Percentiles rank a stretch among this genome's conserved stretches.
Evolutionary conservation across 768 basidiomycete genomes (phyloP).

Genomic region (Cytidiella melzeri): DNA sequence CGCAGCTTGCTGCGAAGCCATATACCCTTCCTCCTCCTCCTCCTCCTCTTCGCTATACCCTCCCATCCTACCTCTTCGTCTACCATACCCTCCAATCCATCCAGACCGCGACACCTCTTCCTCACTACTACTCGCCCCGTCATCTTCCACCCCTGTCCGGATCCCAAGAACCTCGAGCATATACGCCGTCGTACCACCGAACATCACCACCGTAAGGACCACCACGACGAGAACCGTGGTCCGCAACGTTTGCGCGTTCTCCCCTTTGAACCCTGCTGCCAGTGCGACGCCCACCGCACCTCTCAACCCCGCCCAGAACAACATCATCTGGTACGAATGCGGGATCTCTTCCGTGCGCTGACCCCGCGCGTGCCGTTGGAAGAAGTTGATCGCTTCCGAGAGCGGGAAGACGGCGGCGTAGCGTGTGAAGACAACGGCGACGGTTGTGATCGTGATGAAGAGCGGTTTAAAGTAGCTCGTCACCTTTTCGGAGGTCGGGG

Average conservation of each 20-base stretch:
- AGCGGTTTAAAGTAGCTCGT: constrained; percentile 89
- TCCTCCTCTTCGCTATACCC: constrained; percentile 38
- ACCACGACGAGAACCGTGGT: constrained; percentile 95
- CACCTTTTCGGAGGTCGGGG: constrained; percentile 71
- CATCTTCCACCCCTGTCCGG: constrained; percentile 91
- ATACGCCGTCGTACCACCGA: constrained; percentile 93
- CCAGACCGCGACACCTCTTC: constrained; percentile 37
- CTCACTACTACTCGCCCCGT: constrained; percentile 51
- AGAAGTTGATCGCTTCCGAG: constrained; percentile 90
- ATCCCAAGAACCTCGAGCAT: constrained; percentile 99
- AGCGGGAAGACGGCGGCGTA: constrained; percentile 96
- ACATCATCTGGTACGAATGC: constrained; percentile 99
- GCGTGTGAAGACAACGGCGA: constrained; percentile 90
- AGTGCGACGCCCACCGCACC: constrained; percentile 98
- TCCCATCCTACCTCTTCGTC: constrained; percentile 13
- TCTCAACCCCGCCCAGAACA: constrained; percentile 96
- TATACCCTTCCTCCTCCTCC: constrained; percentile 18
- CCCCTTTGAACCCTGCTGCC: constrained; percentile 93
- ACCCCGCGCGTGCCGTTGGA: constrained; percentile 78
- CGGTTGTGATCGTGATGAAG: constrained; percentile 87
- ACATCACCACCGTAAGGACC: constrained; percentile 88
- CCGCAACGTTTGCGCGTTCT: constrained; percentile 83
- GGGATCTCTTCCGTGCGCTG: constrained; percentile 88
- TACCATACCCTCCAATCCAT: constrained; percentile 27
- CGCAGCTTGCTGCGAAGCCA: constrained; percentile 14